phyloP scores from a whole-genome alignment of 108 stramenopile species.

The Fragilariopsis cylindrus region DNA sequence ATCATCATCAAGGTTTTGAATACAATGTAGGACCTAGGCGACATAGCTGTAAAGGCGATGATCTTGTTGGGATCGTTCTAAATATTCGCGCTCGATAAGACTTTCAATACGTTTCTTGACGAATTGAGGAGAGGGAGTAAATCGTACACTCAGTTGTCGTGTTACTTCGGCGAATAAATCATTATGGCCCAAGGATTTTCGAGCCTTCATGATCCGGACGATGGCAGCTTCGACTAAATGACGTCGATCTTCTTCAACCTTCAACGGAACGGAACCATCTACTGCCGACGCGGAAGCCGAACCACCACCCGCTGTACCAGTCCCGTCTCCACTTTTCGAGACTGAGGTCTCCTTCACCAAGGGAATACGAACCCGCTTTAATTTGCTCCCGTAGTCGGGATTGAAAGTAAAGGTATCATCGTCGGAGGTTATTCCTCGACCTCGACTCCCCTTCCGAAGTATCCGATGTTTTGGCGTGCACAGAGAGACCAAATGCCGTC shows the following conservation, averaged over 20 bases:
- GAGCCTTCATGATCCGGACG: slow-evolving; percentile 97
- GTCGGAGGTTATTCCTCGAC: slow-evolving; percentile 85
- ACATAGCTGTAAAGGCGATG: slow-evolving; percentile 84
- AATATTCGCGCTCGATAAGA: slow-evolving; percentile 96
- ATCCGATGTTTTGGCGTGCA: slow-evolving; percentile 95
- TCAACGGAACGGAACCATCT: slow-evolving; percentile 66
- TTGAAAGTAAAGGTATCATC: slow-evolving; percentile 95
- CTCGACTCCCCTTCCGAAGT: slow-evolving; percentile 90
- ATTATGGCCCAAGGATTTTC: slow-evolving; percentile 91
- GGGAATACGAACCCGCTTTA: slow-evolving; percentile 89
- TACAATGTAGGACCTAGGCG: slow-evolving; percentile 49
- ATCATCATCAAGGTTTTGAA: background rate
- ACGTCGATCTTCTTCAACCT: slow-evolving; percentile 89
- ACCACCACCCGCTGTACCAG: slow-evolving; percentile 18
- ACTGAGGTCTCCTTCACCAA: slow-evolving; percentile 83
- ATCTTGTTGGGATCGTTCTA: slow-evolving; percentile 89
- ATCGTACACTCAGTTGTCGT: slow-evolving; percentile 77
- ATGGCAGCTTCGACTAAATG: slow-evolving; percentile 95
- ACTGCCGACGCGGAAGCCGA: slow-evolving; percentile 39
- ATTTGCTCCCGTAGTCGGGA: slow-evolving; percentile 82
- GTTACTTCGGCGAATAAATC: slow-evolving; percentile 95
- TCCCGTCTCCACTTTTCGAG: slow-evolving; percentile 21
- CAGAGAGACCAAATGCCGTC: slow-evolving; percentile 93
- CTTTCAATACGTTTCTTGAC: slow-evolving; percentile 96
- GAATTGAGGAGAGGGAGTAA: slow-evolving; percentile 86